These are phyloP conservation scores for Neurospora tetraspora DNA, from an alignment of 495 filamentous ascomycete species.

Conservation along the genomic window DNA sequence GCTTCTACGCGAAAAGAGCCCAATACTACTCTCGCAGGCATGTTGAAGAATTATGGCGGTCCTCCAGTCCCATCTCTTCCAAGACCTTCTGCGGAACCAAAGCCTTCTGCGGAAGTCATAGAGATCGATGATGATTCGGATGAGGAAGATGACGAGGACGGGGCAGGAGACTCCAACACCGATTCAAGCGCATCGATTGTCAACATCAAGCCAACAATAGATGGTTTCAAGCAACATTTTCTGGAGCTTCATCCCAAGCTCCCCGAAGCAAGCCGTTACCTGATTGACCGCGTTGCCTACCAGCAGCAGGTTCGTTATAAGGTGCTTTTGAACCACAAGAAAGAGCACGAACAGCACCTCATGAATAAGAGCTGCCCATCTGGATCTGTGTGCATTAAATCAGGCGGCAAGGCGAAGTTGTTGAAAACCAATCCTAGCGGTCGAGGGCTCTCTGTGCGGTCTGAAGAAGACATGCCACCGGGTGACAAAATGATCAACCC, in stretches of 20 bases:
- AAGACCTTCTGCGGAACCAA: conserved; percentile 25
- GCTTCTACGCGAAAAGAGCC: conserved; percentile 12
- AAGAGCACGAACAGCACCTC: conserved; percentile 56
- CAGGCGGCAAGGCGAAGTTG: conserved; percentile 46
- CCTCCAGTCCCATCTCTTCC: conserved; percentile 46
- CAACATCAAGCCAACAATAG: conserved; percentile 58
- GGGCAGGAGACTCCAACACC: conserved; percentile 38
- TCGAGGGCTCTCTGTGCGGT: not conserved
- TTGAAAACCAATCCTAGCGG: conserved; percentile 30
- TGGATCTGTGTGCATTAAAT: conserved; percentile 50
- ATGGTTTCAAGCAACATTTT: conserved; percentile 72
- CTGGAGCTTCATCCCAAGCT: conserved; percentile 56
- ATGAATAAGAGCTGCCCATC: conserved; percentile 46
- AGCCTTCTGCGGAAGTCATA: conserved; percentile 18
- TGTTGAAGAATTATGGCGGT: conserved; percentile 48
- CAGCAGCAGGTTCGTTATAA: conserved; percentile 76
- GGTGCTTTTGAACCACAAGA: conserved; percentile 58
- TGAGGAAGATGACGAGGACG: conserved; percentile 42
- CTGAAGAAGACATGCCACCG: conserved; percentile 43
- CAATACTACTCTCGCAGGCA: conserved; percentile 23
- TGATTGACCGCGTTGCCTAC: conserved; percentile 74
- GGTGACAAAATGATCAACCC: conserved; percentile 58
- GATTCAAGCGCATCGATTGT: conserved; percentile 36
- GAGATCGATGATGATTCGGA: conserved; percentile 25
- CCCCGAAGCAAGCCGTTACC: conserved; percentile 36